Base-by-base conservation (phyloP, 495 filamentous ascomycete genomes). In the Penicillium canescens region DNA sequence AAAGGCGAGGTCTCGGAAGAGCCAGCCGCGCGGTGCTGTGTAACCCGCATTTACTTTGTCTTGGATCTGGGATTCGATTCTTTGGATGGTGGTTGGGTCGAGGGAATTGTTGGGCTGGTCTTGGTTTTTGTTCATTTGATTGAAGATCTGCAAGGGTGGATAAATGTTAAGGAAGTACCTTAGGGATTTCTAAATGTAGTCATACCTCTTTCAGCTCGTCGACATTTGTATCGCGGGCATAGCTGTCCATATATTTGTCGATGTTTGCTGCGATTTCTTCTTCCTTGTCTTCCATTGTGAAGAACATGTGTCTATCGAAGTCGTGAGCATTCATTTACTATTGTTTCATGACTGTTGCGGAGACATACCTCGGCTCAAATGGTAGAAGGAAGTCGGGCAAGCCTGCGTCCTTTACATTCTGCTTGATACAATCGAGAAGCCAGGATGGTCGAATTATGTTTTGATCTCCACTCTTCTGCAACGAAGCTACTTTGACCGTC, bases 221-320 rank as follows among this genome's bases (percentile, higher is more conserved):
- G 0, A 76, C 63, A 1, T 70, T 79, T 10, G 88, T 74, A 57
- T 96, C 85, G 24, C 91, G 79, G 2, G 86, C 80, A 66, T 91
- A 98, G 62, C 91, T 92, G 68, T 98, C 94, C 2, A 83, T 85
- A 59, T 81, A 96, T 54, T 78, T 73, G 67, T 98, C 94, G 7
- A 88, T 73, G 54, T 84, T 89, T 20, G 56, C 60, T 23, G 71
- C 70, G 14, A 79, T 66, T 5, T 69, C 71, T 24, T 75, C 67
- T 37, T 76, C 66, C 39, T 76, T 74, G 10, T 73, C 73, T 13
- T 73, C 59, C 10, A 65, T 72, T 0, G 75, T 78, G 57, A 78
- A 81, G 54, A 85, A 85, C 67, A 87, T 78, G 54, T 87, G 83
- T 35, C 78, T 78, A 28, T 28, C 13, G 4, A 24, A 16, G 31